Conservation (phyloP, 2,329 filamentous ascomycete species). For the Hypoxylon sp. region DNA sequence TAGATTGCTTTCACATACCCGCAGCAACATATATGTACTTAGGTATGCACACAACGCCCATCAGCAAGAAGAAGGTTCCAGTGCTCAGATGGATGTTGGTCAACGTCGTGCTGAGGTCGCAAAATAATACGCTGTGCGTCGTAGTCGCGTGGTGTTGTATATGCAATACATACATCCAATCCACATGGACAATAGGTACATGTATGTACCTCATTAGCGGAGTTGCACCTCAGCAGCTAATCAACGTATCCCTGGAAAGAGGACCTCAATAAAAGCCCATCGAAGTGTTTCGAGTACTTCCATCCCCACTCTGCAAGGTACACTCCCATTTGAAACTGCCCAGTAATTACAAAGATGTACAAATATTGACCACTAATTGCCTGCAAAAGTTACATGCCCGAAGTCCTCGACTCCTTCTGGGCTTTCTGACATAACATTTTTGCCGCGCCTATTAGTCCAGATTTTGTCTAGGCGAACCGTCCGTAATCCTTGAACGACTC, state of each 20-base stretch:
- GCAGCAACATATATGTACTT: neutral
- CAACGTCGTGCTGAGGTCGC: constrained; percentile 17
- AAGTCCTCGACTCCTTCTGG: constrained; percentile 5
- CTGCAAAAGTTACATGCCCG: constrained; percentile 8
- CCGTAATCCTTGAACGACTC: constrained; percentile 1
- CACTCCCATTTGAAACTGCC: constrained; percentile 37
- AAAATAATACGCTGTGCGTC: constrained; percentile 26
- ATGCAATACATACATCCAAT: constrained; percentile 6
- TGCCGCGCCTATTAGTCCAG: constrained; percentile 14
- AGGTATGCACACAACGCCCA: no score
- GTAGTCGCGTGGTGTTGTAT: constrained; percentile 31
- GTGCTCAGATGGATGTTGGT: constrained; percentile 9
- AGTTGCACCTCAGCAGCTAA: constrained; percentile 16
- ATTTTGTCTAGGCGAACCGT: constrained; percentile 15
- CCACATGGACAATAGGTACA: constrained; percentile 8
- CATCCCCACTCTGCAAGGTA: constrained; percentile 44
- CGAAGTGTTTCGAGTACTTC: constrained; percentile 37
- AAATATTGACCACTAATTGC: constrained; percentile 2
- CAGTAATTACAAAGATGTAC: constrained; percentile 21
- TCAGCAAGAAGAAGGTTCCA: constrained; percentile 26
- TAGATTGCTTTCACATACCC: neutral
- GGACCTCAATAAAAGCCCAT: constrained; percentile 18
- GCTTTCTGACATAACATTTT: constrained; percentile 11
- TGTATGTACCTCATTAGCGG: constrained; percentile 18
- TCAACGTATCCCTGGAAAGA: constrained; percentile 25